phyloP scores from a whole-genome alignment of 2,329 filamentous ascomycete species.

The Gremmenia infestans region DNA sequence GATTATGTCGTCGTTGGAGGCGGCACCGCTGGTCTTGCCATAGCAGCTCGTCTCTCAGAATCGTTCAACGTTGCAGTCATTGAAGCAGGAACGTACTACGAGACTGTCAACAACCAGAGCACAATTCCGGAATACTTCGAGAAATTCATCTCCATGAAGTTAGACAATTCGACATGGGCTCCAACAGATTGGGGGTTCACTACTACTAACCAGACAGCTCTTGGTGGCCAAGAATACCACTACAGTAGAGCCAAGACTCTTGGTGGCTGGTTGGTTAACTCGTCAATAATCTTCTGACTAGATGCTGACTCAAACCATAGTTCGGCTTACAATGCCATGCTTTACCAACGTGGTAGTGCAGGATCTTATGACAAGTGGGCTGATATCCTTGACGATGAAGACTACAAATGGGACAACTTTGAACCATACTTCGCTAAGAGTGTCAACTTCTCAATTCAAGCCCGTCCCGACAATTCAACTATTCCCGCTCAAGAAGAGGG shows the following conservation, averaged over 20 bases:
- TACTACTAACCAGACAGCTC: not conserved
- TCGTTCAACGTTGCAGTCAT: not conserved
- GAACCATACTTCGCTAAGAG: not conserved
- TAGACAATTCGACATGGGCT: not conserved
- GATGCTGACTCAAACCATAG: not conserved
- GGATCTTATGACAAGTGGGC: not conserved
- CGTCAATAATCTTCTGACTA: not conserved
- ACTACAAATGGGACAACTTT: not conserved
- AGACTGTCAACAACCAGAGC: not conserved
- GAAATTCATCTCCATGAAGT: not conserved
- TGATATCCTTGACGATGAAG: not conserved
- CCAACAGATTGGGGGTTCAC: not conserved
- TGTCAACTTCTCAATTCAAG: not conserved
- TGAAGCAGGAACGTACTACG: not conserved
- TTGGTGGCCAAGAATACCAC: not conserved
- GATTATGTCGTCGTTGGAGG: conserved; percentile 41
- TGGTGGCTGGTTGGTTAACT: not conserved
- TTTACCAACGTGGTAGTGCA: not conserved
- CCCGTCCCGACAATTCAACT: not conserved
- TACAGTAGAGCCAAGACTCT: not conserved
- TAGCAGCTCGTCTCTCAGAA: conserved; percentile 35
- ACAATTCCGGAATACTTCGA: not conserved
- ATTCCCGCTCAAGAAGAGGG: not conserved
- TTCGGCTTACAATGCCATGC: not conserved
- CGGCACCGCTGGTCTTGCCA: conserved; percentile 37